These are phyloP conservation scores for Allium sativum DNA, from an alignment of 106 monocot genomes.

Conservation along the genomic window DNA sequence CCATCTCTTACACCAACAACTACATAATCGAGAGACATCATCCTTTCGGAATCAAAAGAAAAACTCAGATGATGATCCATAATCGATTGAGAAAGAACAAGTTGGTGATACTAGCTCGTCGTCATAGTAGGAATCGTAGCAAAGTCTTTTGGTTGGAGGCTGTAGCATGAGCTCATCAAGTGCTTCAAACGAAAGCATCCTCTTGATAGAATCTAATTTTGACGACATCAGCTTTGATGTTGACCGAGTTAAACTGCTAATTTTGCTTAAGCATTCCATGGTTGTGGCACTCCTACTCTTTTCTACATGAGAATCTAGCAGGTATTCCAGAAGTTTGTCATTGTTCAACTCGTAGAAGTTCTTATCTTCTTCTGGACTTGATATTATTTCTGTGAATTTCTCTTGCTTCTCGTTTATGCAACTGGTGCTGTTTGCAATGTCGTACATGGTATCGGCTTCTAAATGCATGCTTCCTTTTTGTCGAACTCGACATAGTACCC, in stretches of 20 bases:
- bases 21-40: no score
- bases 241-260: neutral
- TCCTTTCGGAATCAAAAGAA: neutral
- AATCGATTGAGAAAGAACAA: neutral
- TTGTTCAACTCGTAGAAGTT: neutral
- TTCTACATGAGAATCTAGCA: neutral
- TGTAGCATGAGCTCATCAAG: slow-evolving; percentile 26
- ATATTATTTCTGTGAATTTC: neutral
- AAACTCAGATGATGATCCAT: neutral
- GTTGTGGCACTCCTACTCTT: neutral
- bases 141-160: neutral
- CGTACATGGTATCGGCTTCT: neutral
- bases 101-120: neutral
- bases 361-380: neutral
- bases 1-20: no score
- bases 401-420: neutral
- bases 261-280: neutral
- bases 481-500: slow-evolving; percentile 17
- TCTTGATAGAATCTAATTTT: slow-evolving; percentile 21
- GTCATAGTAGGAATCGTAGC: neutral
- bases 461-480: slow-evolving; percentile 1
- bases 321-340: slow-evolving; percentile 1
- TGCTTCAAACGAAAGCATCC: slow-evolving; percentile 24
- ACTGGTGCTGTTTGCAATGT: neutral
- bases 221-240: neutral